Evolutionary conservation across 805 yeast species (phyloP).

Genomic region (Clavispora santaluciae): DNA sequence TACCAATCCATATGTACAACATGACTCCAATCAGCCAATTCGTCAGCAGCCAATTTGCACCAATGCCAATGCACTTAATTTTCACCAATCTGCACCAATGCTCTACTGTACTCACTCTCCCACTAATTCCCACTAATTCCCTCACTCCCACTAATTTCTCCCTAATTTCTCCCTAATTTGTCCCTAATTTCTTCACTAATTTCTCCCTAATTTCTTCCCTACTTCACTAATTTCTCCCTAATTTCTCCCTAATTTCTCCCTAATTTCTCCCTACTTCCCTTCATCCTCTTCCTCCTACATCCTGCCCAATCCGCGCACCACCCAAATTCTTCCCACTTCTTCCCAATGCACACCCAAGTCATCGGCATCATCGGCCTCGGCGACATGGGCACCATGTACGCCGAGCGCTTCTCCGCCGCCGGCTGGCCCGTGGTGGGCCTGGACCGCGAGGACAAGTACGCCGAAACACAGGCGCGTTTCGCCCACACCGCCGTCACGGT

Average conservation of each 20-base stretch:
- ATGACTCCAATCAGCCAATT: no score
- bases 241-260: background rate
- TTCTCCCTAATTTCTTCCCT: background rate
- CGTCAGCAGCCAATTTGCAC: no score
- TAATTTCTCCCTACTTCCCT: background rate
- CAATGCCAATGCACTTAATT: no score
- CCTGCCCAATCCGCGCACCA: no score
- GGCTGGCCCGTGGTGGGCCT: conserved; percentile 92
- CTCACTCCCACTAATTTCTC: background rate
- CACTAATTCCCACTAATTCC: no score
- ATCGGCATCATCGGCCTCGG: conserved; percentile 95
- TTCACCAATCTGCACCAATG: no score
- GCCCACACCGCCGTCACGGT: conserved; percentile 47
- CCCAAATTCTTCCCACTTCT: background rate
- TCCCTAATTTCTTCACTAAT: no score
- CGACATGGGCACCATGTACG: conserved; percentile 93
- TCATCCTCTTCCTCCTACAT: no score
- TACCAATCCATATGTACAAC: no score
- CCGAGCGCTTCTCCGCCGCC: conserved; percentile 65
- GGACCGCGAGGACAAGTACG: conserved; percentile 67
- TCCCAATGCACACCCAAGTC: conserved; percentile 32
- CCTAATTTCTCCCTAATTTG: background rate
- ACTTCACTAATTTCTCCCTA: background rate
- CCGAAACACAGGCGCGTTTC: conserved; percentile 38
- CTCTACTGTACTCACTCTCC: no score